Evolutionary conservation across 148 eudicot species (phyloP).

Genomic region (Hydrangea macrophylla): DNA sequence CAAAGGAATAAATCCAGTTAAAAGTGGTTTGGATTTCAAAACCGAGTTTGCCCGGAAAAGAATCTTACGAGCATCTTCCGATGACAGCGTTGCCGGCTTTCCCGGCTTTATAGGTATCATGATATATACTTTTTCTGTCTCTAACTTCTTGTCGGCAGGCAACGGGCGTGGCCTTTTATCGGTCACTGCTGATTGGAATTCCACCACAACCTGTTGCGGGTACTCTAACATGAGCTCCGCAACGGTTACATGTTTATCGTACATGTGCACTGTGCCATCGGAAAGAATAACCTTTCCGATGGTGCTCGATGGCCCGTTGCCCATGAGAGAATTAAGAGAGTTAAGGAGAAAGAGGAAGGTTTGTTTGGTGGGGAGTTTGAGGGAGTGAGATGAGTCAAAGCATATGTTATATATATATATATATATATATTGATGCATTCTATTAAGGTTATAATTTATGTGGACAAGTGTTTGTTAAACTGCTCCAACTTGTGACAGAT

Average conservation of each 20-base stretch:
- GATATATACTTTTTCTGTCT: slow-evolving; percentile 44
- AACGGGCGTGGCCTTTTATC: slow-evolving; percentile 36
- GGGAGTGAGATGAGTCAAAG: slow-evolving; percentile 11
- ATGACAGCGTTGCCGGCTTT: slow-evolving; percentile 41
- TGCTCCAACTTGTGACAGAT: slow-evolving; percentile 47
- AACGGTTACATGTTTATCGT: slow-evolving; percentile 48
- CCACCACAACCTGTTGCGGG: slow-evolving; percentile 78
- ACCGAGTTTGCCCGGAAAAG: slow-evolving; percentile 36
- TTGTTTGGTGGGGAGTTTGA: too few species aligned
- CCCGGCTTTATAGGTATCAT: slow-evolving; percentile 72
- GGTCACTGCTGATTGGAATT: slow-evolving; percentile 20
- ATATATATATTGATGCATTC: not conserved
- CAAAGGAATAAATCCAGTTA: slow-evolving; percentile 45
- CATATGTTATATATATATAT: slow-evolving; percentile 18
- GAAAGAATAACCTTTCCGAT: slow-evolving; percentile 59
- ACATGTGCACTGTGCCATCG: slow-evolving; percentile 49
- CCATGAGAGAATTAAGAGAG: slow-evolving; percentile 36
- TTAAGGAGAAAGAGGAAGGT: not conserved
- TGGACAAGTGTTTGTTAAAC: slow-evolving; percentile 65
- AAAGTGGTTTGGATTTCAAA: slow-evolving; percentile 29
- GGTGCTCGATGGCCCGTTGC: slow-evolving; percentile 34
- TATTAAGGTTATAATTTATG: slow-evolving; percentile 8
- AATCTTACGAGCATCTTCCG: slow-evolving; percentile 54
- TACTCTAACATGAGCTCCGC: slow-evolving; percentile 86
- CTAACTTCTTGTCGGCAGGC: slow-evolving; percentile 68